A percentile compares a stretch with the other conserved stretches of the same genome.
Conservation (phyloP, 164 flowering plant species). For the Berberis thunbergii region DNA sequence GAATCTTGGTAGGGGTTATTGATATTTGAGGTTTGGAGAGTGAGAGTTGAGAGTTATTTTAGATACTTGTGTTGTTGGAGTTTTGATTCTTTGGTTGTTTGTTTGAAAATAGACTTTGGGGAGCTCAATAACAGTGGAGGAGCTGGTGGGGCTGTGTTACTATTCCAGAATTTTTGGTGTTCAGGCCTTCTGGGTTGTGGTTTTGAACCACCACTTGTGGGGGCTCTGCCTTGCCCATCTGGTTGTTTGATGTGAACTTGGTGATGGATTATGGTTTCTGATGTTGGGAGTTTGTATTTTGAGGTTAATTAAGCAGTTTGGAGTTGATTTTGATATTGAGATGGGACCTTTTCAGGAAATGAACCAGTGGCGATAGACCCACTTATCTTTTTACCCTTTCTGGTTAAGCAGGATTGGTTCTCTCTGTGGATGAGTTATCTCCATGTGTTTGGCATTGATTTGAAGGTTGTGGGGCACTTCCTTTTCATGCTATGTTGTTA, state of each 20-base stretch:
- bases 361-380: no score
- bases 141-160: no score
- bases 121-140: no score
- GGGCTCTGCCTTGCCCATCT: background rate
- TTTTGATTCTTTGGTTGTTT: no score
- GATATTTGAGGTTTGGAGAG: no score
- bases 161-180: no score
- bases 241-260: slow-evolving; percentile 3
- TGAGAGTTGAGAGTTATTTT: no score
- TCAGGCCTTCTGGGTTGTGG: no score
- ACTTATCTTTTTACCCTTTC: slow-evolving; percentile 6
- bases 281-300: slow-evolving; percentile 1
- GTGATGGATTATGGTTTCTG: slow-evolving; percentile 1
- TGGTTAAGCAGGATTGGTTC: slow-evolving; percentile 13
- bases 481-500: slow-evolving; percentile 55
- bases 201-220: no score
- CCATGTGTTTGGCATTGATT: slow-evolving; percentile 45
- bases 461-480: slow-evolving; percentile 50
- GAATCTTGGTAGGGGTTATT: background rate
- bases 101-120: no score
- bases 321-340: slow-evolving; percentile 17
- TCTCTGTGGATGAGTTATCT: background rate
- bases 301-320: slow-evolving; percentile 13
- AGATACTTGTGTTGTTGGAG: no score
- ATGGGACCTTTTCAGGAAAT: no score